These are phyloP conservation scores for Boletus pseudo-olivaceus DNA, from an alignment of 768 basidiomycete genomes.

Conservation along the genomic window DNA sequence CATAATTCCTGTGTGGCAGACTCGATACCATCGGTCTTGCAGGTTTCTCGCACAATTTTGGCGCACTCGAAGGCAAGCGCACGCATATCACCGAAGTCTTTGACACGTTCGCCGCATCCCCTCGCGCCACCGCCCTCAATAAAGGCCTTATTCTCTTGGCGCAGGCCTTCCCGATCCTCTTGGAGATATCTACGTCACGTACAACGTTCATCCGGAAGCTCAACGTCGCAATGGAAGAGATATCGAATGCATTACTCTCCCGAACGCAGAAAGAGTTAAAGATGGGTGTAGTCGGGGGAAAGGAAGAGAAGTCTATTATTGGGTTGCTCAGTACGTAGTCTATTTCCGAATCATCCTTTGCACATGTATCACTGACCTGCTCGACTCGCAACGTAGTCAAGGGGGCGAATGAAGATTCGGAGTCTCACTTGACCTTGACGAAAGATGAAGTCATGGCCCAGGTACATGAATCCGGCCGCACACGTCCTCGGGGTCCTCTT, in stretches of 20 bases:
- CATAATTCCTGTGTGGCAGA: background rate
- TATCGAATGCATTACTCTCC: slow-evolving; percentile 39
- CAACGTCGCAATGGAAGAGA: slow-evolving; percentile 33
- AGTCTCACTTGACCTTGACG: slow-evolving; percentile 22
- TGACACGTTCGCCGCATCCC: slow-evolving; percentile 30
- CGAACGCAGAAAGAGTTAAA: slow-evolving; percentile 33
- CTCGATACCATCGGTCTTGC: background rate
- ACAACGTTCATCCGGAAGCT: slow-evolving; percentile 26
- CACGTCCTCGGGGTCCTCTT: too few relatives aligned
- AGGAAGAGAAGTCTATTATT: slow-evolving; percentile 18
- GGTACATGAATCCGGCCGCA: slow-evolving; percentile 1
- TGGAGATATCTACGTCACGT: slow-evolving; percentile 27
- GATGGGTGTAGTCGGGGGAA: slow-evolving; percentile 12
- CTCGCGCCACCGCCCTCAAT: slow-evolving; percentile 21
- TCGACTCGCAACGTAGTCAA: too few relatives aligned
- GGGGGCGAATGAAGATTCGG: slow-evolving; percentile 4
- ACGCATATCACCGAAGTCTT: slow-evolving; percentile 41
- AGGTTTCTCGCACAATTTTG: too few relatives aligned
- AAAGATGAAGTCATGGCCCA: slow-evolving; percentile 28
- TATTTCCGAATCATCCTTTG: too few relatives aligned
- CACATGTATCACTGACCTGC: too few relatives aligned
- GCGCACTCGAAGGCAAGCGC: slow-evolving; percentile 42
- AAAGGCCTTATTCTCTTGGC: slow-evolving; percentile 35
- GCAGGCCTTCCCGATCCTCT: slow-evolving; percentile 34
- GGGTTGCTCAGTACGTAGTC: too few relatives aligned